These are phyloP conservation scores for Biancaea sappan DNA, from an alignment of 306 rosid species.

Conservation along the genomic window DNA sequence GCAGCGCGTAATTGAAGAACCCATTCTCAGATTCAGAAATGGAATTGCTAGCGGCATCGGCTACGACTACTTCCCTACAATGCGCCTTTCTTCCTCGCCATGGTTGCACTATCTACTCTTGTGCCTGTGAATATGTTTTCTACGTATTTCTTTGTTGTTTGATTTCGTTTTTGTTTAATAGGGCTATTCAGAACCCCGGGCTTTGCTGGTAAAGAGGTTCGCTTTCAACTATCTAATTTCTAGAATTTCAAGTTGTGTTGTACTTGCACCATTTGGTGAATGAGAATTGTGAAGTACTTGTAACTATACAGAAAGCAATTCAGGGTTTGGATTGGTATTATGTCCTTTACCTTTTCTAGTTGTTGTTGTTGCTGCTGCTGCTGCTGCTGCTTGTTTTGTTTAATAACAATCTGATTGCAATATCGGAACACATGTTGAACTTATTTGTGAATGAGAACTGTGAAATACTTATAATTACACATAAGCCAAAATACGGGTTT, in stretches of 20 bases:
- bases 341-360: no score
- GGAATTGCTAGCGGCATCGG: constrained; percentile 26
- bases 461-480: neutral
- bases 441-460: neutral
- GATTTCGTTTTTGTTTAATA: constrained; percentile 27
- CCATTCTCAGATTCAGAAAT: constrained; percentile 5
- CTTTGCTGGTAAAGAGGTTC: constrained; percentile 44
- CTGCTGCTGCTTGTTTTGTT: no score
- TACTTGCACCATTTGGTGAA: neutral
- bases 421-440: no score
- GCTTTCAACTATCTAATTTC: neutral
- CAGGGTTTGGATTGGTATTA: neutral
- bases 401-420: no score
- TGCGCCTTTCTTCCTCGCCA: constrained; percentile 39
- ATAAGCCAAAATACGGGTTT: neutral
- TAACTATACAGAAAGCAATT: neutral
- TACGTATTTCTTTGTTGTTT: neutral
- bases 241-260: neutral
- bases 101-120: constrained; percentile 24
- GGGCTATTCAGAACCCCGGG: constrained; percentile 25
- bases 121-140: neutral
- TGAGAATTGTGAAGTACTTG: neutral
- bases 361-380: no score
- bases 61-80: constrained; percentile 20
- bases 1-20: neutral